A percentile compares a stretch with the other conserved stretches of the same genome.
phyloP scores from a whole-genome alignment of 83 land plant species.

The Picea mariana region DNA sequence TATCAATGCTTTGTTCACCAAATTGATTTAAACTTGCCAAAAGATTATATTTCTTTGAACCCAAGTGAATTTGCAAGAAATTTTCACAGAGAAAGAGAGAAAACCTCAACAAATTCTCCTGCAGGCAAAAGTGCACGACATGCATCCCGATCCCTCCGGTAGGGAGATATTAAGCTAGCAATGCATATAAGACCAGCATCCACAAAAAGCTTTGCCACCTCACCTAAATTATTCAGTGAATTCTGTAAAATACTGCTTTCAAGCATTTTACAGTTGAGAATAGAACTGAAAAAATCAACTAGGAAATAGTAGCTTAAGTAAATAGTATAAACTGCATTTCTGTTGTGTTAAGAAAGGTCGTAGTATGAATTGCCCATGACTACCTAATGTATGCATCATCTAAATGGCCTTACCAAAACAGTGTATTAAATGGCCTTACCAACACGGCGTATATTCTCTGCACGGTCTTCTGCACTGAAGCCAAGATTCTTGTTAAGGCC shows the following conservation, averaged over 20 bases:
- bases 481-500: conserved; percentile 80
- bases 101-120: conserved; percentile 79
- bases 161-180: conserved; percentile 90
- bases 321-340: not conserved
- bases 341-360: not conserved
- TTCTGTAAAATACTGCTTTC: not conserved
- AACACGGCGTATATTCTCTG: conserved; percentile 83
- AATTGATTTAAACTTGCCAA: not conserved
- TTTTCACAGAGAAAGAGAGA: not conserved
- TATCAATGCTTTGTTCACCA: too few relatives aligned
- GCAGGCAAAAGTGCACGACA: conserved; percentile 65
- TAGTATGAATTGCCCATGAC: too few relatives aligned
- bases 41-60: not conserved
- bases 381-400: not conserved
- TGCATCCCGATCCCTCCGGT: conserved; percentile 75
- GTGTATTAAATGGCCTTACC: conserved; percentile 27
- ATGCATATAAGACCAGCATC: conserved; percentile 91
- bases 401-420: not conserved
- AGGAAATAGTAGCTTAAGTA: too few relatives aligned
- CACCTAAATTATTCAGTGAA: conserved; percentile 39
- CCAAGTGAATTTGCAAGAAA: not conserved
- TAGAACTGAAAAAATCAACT: not conserved
- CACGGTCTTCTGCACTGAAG: conserved; percentile 84
- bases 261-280: not conserved
- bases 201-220: conserved; percentile 91